Conservation (phyloP, 2,329 filamentous ascomycete species). For the Delphinella strobiligena region DNA sequence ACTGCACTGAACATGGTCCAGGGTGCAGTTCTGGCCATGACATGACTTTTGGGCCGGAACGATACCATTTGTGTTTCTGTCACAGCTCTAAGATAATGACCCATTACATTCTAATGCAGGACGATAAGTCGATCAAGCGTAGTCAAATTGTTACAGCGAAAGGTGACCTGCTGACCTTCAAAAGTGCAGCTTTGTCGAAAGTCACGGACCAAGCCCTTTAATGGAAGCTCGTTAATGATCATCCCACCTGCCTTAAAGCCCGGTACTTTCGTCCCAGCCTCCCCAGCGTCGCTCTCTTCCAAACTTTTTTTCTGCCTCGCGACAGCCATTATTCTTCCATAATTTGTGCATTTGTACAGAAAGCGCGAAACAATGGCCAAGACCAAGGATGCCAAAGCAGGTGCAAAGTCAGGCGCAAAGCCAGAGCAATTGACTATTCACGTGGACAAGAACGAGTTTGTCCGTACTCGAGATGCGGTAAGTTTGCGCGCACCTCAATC, state of each 20-base stretch:
- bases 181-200: neutral
- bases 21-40: no score
- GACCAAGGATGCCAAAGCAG: slow-evolving; percentile 4
- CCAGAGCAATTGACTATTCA: slow-evolving; percentile 12
- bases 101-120: no score
- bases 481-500: slow-evolving; percentile 29
- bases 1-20: neutral
- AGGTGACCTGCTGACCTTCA: neutral
- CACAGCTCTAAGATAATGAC: no score
- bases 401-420: no score
- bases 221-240: neutral
- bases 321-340: neutral
- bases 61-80: no score
- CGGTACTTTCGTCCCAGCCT: neutral
- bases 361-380: slow-evolving; percentile 5
- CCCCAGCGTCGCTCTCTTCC: neutral
- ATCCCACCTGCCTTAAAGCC: neutral
- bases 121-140: no score
- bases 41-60: no score
- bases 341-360: neutral
- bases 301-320: neutral
- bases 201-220: neutral
- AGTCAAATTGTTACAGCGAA: no score
- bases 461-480: slow-evolving; percentile 72
- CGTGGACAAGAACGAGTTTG: slow-evolving; percentile 50